A percentile compares a stretch with the other conserved stretches of the same genome.
These are phyloP conservation scores for Syncephalastrum monosporum DNA, from an alignment of 371 early-diverging fungal genomes.

Conservation along the genomic window DNA sequence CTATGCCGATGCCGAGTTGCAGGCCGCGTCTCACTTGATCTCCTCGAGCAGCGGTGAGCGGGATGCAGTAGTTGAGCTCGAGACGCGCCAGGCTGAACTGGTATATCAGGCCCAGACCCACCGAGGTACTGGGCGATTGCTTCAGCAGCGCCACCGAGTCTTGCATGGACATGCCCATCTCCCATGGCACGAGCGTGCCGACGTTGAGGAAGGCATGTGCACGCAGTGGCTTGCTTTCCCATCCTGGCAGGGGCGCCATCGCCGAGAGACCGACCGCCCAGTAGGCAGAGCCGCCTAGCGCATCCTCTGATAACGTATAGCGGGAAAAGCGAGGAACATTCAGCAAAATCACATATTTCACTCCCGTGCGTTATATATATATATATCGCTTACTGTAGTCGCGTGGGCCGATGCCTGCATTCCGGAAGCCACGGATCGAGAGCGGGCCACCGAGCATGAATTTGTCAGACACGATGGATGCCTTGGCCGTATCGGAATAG, in stretches of 20 bases:
- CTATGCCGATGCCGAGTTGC: slow-evolving; percentile 86
- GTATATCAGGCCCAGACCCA: slow-evolving; percentile 83
- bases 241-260: slow-evolving; percentile 79
- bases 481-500: slow-evolving; percentile 41
- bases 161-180: slow-evolving; percentile 22
- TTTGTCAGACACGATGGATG: slow-evolving; percentile 72
- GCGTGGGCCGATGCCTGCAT: slow-evolving; percentile 85
- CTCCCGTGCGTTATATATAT: too few species aligned
- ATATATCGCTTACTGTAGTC: slow-evolving; percentile 57
- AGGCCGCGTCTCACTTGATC: slow-evolving; percentile 81
- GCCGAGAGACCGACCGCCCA: slow-evolving; percentile 77
- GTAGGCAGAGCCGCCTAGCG: slow-evolving; percentile 86
- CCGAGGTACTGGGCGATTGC: slow-evolving; percentile 64
- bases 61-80: slow-evolving; percentile 90
- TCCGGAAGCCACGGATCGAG: slow-evolving; percentile 86
- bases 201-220: slow-evolving; percentile 89
- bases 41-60: slow-evolving; percentile 67
- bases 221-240: slow-evolving; percentile 62
- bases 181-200: slow-evolving; percentile 68
- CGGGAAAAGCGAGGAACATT: too few species aligned
- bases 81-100: slow-evolving; percentile 83
- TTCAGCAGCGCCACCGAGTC: slow-evolving; percentile 37
- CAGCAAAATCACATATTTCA: too few species aligned
- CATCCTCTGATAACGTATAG: slow-evolving; percentile 54
- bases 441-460: slow-evolving; percentile 88